Evolutionary conservation across 2,329 filamentous ascomycete species (phyloP).

Genomic region (Rutstroemia sp.): DNA sequence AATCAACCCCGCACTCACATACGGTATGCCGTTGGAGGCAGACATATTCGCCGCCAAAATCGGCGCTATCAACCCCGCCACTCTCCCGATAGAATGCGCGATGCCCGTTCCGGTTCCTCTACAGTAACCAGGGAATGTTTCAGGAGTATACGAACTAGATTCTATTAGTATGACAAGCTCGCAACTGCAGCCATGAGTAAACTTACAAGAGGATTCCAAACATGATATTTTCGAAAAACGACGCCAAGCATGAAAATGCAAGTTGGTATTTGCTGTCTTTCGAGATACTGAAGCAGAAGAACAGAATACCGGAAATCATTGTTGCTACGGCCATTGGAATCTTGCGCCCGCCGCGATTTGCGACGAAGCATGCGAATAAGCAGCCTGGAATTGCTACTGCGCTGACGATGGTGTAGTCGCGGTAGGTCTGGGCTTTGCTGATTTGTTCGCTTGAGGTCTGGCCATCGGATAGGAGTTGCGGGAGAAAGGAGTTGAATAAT

Average conservation of each 20-base stretch:
- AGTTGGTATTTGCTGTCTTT: constrained; percentile 51
- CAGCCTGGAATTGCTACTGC: constrained; percentile 71
- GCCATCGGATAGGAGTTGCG: constrained; percentile 68
- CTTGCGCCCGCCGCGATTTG: constrained; percentile 63
- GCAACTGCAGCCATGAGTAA: neutral
- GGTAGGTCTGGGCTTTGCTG: constrained; percentile 50
- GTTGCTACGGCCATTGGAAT: constrained; percentile 65
- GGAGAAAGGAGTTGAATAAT: constrained; percentile 85
- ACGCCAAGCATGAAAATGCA: constrained; percentile 58
- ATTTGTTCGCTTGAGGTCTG: constrained; percentile 30
- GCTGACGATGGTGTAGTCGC: constrained; percentile 76
- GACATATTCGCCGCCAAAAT: constrained; percentile 51
- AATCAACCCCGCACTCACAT: constrained; percentile 49
- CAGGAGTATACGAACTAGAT: constrained; percentile 59
- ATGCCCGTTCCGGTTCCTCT: constrained; percentile 67
- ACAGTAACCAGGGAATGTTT: constrained; percentile 67
- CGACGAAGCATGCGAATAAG: constrained; percentile 65
- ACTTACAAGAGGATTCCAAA: constrained; percentile 60
- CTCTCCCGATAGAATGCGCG: constrained; percentile 61
- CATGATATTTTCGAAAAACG: constrained; percentile 70
- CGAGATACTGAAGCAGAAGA: constrained; percentile 59
- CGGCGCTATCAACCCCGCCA: constrained; percentile 61
- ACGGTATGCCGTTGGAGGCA: constrained; percentile 41
- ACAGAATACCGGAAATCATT: constrained; percentile 59
- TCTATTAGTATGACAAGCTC: neutral